These are phyloP conservation scores for Fusarium dimerum DNA, from an alignment of 2,329 filamentous ascomycete genomes.

Conservation along the genomic window DNA sequence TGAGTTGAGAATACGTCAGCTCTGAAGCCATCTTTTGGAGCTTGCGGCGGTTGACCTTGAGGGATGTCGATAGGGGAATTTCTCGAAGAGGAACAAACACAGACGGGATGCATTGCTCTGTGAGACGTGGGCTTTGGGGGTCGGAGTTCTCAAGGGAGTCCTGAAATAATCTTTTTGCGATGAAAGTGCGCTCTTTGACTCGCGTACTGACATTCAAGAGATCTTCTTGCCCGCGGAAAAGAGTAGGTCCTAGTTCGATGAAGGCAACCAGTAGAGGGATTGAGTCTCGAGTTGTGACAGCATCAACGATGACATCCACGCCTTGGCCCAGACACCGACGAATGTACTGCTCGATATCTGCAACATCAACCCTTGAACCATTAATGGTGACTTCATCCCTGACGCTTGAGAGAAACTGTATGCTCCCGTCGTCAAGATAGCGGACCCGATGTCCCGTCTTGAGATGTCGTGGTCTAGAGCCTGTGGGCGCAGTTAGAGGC, in stretches of 20 bases:
- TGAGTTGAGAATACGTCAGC: constrained; percentile 45
- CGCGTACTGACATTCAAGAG: constrained; percentile 39
- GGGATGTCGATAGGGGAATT: constrained; percentile 50
- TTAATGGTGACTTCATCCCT: constrained; percentile 43
- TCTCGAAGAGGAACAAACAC: constrained; percentile 50
- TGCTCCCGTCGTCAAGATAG: constrained; percentile 48
- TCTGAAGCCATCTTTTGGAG: constrained; percentile 47
- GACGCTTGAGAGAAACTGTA: constrained; percentile 49
- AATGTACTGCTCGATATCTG: constrained; percentile 48
- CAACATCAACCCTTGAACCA: constrained; percentile 42
- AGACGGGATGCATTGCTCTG: constrained; percentile 46
- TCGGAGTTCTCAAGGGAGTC: constrained; percentile 38
- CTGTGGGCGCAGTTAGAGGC: constrained; percentile 28
- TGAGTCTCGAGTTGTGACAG: constrained; percentile 46
- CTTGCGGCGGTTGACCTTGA: constrained; percentile 52
- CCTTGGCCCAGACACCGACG: constrained; percentile 48
- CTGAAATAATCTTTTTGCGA: constrained; percentile 46
- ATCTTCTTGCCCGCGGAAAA: constrained; percentile 39
- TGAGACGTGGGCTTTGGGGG: constrained; percentile 25
- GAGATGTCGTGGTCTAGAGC: constrained; percentile 39
- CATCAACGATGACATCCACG: constrained; percentile 51
- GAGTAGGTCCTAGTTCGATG: constrained; percentile 46
- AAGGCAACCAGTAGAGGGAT: constrained; percentile 49
- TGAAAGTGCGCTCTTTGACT: constrained; percentile 46
- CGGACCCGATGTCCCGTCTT: constrained; percentile 54